A percentile compares a stretch with the other conserved stretches of the same genome.
Evolutionary conservation across 139 green algal genomes (phyloP).

Genomic region (Chlamydomonas sphaeroides): DNA sequence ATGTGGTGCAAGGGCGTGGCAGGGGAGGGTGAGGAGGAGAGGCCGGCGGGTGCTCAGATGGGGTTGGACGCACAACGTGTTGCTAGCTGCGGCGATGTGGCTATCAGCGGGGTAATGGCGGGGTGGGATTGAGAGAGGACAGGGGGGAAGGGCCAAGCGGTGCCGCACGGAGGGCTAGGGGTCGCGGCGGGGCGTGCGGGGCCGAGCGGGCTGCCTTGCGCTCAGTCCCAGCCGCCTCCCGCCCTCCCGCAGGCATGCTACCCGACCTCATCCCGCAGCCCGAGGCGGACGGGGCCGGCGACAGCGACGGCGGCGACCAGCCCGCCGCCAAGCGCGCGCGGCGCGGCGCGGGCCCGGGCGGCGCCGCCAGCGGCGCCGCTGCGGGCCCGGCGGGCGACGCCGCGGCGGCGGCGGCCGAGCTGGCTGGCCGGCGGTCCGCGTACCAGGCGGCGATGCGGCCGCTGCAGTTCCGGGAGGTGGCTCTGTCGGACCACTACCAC

Average conservation of each 20-base stretch:
- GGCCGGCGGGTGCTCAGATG: too few species aligned
- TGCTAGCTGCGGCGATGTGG: too few species aligned
- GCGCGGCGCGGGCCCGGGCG: neutral
- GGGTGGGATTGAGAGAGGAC: too few species aligned
- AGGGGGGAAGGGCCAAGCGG: too few species aligned
- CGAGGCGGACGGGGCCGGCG: too few species aligned
- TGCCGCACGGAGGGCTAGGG: too few species aligned
- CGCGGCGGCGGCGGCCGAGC: neutral
- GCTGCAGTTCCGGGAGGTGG: constrained; percentile 35
- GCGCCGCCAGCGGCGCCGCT: neutral
- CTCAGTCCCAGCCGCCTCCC: too few species aligned
- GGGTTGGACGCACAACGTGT: too few species aligned
- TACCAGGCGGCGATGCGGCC: constrained; percentile 7
- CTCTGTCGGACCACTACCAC: constrained; percentile 22
- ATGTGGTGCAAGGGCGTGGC: too few species aligned
- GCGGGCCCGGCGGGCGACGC: neutral
- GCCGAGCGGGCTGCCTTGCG: too few species aligned
- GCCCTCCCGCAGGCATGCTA: neutral
- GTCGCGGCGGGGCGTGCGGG: too few species aligned
- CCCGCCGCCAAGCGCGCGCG: constrained; percentile 1
- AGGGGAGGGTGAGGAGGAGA: neutral
- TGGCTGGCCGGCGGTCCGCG: neutral
- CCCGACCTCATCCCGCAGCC: neutral
- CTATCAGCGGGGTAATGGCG: too few species aligned
- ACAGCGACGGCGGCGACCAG: neutral